Percentiles rank a stretch among this genome's conserved stretches.
These are phyloP conservation scores for Protostelium mycophagum DNA, from an alignment of 78 protist species.

Conservation along the genomic window DNA sequence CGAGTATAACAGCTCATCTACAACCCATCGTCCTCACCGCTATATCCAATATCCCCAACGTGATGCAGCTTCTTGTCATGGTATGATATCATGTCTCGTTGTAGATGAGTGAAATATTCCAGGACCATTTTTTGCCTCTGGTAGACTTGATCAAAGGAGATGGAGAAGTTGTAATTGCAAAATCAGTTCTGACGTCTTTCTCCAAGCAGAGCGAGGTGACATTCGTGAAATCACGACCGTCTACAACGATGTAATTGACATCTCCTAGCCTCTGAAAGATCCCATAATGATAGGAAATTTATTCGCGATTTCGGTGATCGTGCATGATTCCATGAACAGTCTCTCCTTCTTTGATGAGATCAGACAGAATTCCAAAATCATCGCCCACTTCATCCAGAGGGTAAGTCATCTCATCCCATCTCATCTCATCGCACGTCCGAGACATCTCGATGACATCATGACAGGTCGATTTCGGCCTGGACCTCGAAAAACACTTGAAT, in stretches of 20 bases:
- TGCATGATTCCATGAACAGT: slow-evolving; percentile 76
- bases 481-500: slow-evolving; percentile 72
- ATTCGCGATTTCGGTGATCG: slow-evolving; percentile 51
- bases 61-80: not conserved
- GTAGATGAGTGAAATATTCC: not conserved
- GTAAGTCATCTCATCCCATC: slow-evolving; percentile 7
- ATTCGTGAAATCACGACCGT: not conserved
- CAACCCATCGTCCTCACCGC: not conserved
- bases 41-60: not conserved
- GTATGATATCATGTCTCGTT: not conserved
- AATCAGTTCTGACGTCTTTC: slow-evolving; percentile 49
- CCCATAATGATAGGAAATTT: slow-evolving; percentile 54
- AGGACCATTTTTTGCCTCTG: slow-evolving; percentile 68
- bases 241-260: not conserved
- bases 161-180: slow-evolving; percentile 47
- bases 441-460: not conserved
- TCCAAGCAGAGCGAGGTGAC: slow-evolving; percentile 4
- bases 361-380: slow-evolving; percentile 57
- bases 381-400: slow-evolving; percentile 43
- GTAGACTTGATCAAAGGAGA: slow-evolving; percentile 74
- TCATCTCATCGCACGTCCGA: not conserved
- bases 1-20: not conserved
- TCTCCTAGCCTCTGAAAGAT: slow-evolving; percentile 12
- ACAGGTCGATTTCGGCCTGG: slow-evolving; percentile 61
- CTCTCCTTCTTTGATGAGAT: slow-evolving; percentile 66